These are phyloP conservation scores for Aspergillus transmontanensis DNA, from an alignment of 2,329 filamentous ascomycete genomes.

Conservation along the genomic window DNA sequence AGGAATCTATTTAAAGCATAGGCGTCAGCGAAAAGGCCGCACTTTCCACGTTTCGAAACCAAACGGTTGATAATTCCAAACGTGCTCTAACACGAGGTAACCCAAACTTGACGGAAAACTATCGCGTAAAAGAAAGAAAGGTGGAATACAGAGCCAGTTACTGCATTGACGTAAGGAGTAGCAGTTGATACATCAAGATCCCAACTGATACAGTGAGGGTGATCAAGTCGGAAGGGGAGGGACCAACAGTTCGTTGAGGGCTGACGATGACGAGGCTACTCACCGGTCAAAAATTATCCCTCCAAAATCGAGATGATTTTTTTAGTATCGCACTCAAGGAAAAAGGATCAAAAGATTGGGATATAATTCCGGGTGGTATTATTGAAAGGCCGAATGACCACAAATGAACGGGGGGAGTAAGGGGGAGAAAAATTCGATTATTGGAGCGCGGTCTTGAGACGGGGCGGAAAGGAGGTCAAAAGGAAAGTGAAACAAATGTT, in stretches of 20 bases:
- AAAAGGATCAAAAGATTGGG: slow-evolving; percentile 7
- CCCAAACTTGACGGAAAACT: background rate
- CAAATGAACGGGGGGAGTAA: slow-evolving; percentile 16
- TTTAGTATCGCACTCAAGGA: background rate
- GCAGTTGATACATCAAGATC: slow-evolving; percentile 14
- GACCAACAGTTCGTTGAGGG: background rate
- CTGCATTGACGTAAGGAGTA: slow-evolving; percentile 23
- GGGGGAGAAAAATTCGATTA: slow-evolving; percentile 21
- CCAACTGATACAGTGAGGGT: background rate
- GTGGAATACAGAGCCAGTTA: slow-evolving; percentile 5
- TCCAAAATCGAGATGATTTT: background rate
- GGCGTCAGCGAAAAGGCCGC: slow-evolving; percentile 15
- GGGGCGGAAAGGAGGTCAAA: slow-evolving; percentile 24
- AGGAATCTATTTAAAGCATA: slow-evolving; percentile 13
- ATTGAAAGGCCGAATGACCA: slow-evolving; percentile 14
- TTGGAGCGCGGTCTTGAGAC: slow-evolving; percentile 18
- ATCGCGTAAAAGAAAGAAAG: slow-evolving; percentile 2
- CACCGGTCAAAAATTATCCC: background rate
- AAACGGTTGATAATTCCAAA: slow-evolving; percentile 13
- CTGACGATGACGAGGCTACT: slow-evolving; percentile 4
- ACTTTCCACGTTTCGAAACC: slow-evolving; percentile 12
- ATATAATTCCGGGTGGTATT: slow-evolving; percentile 15
- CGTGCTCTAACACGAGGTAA: slow-evolving; percentile 15
- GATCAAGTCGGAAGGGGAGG: background rate
- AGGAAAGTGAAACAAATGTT: slow-evolving; percentile 19